Conservation (phyloP, 768 basidiomycete genomes). For the Hericium erinaceus region DNA sequence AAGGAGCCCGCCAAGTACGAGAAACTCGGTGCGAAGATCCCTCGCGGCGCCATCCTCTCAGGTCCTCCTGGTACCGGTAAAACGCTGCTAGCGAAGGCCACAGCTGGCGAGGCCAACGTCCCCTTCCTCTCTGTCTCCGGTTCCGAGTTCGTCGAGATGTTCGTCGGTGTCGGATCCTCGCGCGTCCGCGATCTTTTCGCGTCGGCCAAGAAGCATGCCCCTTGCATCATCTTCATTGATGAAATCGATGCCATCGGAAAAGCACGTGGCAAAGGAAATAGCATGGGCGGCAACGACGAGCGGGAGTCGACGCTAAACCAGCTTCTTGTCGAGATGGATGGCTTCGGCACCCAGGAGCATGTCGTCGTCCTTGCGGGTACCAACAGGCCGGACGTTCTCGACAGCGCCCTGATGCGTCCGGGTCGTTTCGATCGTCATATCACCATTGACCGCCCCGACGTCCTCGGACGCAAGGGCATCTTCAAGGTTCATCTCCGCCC, state of each 20-base stretch:
- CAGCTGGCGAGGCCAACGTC: constrained; percentile 94
- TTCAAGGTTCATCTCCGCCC: constrained; percentile 88
- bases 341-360: constrained; percentile 95
- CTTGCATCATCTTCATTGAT: constrained; percentile 97
- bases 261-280: constrained; percentile 67
- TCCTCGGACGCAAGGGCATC: constrained; percentile 88
- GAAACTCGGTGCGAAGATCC: constrained; percentile 95
- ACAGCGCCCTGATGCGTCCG: constrained; percentile 90
- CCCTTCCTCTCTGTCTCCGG: constrained; percentile 98
- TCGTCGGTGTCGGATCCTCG: constrained; percentile 97
- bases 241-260: constrained; percentile 99
- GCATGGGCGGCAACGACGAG: constrained; percentile 92
- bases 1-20: constrained; percentile 94
- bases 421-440: constrained; percentile 98
- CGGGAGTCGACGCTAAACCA: constrained; percentile 97
- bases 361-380: constrained; percentile 96
- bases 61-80: constrained; percentile 98
- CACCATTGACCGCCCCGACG: constrained; percentile 89
- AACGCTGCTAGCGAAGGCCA: constrained; percentile 95
- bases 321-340: constrained; percentile 98
- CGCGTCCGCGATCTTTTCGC: constrained; percentile 96
- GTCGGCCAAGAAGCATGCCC: constrained; percentile 94
- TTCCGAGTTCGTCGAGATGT: constrained; percentile 99
- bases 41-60: constrained; percentile 88
- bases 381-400: constrained; percentile 94